Evolutionary conservation across 192 early-diverging fungal genomes (phyloP).

Genomic region (Coemansia sp.): DNA sequence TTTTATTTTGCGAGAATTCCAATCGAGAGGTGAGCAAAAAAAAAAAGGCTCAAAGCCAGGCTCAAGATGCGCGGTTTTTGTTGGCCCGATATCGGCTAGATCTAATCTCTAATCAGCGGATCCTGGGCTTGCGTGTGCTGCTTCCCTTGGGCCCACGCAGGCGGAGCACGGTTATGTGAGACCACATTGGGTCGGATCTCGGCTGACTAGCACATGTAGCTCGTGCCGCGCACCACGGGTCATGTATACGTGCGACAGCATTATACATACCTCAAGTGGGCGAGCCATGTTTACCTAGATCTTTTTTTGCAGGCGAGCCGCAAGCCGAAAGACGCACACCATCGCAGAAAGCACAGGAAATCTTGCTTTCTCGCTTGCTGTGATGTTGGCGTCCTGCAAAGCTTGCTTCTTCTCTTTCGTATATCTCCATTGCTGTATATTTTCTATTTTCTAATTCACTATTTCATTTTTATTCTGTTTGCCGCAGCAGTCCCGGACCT

Average conservation of each 20-base stretch:
- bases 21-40: conserved; percentile 9
- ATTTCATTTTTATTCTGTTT: not conserved
- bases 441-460: not conserved
- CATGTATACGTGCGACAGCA: too few relatives aligned
- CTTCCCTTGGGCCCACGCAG: not conserved
- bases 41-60: conserved; percentile 1
- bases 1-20: not conserved
- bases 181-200: too few relatives aligned
- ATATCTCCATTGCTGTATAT: not conserved
- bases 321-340: not conserved
- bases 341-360: not conserved
- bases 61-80: not conserved
- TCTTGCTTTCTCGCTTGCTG: not conserved
- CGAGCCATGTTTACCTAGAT: too few relatives aligned
- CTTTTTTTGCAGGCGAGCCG: not conserved
- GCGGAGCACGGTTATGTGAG: too few relatives aligned
- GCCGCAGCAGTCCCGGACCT: not conserved
- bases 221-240: not conserved
- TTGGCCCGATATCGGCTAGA: not conserved
- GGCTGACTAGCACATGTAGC: too few relatives aligned
- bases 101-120: conserved; percentile 1
- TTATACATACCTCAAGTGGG: too few relatives aligned
- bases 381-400: too few relatives aligned
- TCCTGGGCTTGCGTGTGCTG: not conserved
- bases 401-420: not conserved